phyloP scores from a whole-genome alignment of 2,329 filamentous ascomycete species.

The Colletotrichum destructivum region DNA sequence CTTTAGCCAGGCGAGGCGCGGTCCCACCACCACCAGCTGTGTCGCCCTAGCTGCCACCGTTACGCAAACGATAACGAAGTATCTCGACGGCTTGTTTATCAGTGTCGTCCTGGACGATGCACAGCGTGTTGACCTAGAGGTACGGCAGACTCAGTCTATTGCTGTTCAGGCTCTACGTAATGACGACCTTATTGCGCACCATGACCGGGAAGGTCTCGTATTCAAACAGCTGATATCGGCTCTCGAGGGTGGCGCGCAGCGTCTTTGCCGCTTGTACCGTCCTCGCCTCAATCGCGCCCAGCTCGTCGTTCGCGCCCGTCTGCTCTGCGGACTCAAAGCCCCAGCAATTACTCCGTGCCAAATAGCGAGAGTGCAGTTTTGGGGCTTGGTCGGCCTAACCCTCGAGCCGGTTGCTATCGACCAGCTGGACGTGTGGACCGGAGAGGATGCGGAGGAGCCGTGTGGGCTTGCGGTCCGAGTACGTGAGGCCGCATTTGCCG shows the following conservation, averaged over 20 bases:
- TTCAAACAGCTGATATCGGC: background rate
- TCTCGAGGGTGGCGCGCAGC: background rate
- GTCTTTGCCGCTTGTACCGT: background rate
- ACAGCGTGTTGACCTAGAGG: conserved; percentile 62
- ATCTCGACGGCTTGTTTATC: conserved; percentile 49
- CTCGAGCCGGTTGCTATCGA: background rate
- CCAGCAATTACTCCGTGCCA: background rate
- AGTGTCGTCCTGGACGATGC: conserved; percentile 60
- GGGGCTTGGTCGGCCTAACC: background rate
- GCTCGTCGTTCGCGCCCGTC: background rate
- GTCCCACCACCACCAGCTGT: background rate
- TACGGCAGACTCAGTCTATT: conserved; percentile 51
- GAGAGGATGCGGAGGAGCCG: background rate
- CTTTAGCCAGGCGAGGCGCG: background rate
- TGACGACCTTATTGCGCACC: background rate
- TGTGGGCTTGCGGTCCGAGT: background rate
- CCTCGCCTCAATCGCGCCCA: background rate
- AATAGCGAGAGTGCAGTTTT: background rate
- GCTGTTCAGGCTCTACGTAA: background rate
- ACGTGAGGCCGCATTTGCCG: background rate
- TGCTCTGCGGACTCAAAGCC: background rate
- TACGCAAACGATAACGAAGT: background rate
- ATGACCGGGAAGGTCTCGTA: background rate
- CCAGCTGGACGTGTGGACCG: background rate
- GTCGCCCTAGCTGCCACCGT: background rate